A percentile compares a stretch with the other conserved stretches of the same genome.
Conservation (phyloP, 176 grass and related monocot genomes). For the Juncus effusus region DNA sequence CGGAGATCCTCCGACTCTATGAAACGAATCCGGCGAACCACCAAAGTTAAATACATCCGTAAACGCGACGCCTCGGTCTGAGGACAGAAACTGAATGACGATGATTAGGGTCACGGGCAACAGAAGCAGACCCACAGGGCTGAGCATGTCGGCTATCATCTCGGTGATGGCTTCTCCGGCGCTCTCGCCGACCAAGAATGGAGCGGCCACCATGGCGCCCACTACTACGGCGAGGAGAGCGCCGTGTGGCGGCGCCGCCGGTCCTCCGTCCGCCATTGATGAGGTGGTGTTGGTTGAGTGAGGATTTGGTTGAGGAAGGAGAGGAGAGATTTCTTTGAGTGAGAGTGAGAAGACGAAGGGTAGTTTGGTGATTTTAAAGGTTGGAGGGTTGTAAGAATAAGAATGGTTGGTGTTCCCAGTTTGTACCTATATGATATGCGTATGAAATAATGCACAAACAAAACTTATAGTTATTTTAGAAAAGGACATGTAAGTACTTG, state of each 20-base stretch:
- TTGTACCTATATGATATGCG: background rate
- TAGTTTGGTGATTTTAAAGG: constrained; percentile 1
- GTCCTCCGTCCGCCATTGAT: constrained; percentile 1
- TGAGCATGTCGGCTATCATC: constrained; percentile 38
- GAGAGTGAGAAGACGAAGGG: constrained; percentile 5
- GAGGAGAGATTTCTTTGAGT: constrained; percentile 19
- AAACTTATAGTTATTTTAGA: too few relatives aligned
- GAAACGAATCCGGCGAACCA: constrained; percentile 43
- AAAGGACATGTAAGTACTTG: too few relatives aligned
- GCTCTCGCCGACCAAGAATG: constrained; percentile 46
- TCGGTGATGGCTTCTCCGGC: constrained; percentile 33
- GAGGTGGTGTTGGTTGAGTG: background rate
- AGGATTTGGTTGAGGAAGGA: background rate
- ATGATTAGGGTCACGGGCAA: constrained; percentile 58
- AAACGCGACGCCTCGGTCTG: constrained; percentile 30
- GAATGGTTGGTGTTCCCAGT: background rate
- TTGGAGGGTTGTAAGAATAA: background rate
- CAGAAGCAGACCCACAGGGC: constrained; percentile 56
- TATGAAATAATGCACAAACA: too few relatives aligned
- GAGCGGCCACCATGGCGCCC: constrained; percentile 43
- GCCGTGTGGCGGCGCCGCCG: constrained; percentile 39
- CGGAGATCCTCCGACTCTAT: constrained; percentile 61
- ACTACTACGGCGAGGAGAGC: constrained; percentile 51
- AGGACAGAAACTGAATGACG: constrained; percentile 71
- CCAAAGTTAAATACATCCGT: constrained; percentile 31